phyloP scores from a whole-genome alignment of 2,329 filamentous ascomycete genomes.

The Colletotrichum brevisporum region DNA sequence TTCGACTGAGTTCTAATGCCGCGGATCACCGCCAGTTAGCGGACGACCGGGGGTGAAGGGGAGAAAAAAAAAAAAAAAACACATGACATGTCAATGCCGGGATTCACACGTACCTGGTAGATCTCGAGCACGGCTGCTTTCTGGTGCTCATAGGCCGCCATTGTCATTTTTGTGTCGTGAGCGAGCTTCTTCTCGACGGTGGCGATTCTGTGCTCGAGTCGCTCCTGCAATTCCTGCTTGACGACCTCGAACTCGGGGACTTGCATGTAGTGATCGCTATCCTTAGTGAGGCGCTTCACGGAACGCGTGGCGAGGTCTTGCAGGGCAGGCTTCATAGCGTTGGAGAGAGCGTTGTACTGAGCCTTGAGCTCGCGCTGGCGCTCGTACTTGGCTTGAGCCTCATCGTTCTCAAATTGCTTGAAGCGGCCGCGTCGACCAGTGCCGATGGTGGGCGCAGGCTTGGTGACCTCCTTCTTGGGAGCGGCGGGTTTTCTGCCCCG shows the following conservation, averaged over 20 bases:
- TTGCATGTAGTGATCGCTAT: slow-evolving; percentile 66
- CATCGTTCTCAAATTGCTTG: slow-evolving; percentile 69
- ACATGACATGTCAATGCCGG: slow-evolving; percentile 37
- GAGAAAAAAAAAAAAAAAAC: slow-evolving; percentile 25
- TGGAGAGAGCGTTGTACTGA: slow-evolving; percentile 73
- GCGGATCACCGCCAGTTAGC: slow-evolving; percentile 32
- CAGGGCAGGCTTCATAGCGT: slow-evolving; percentile 74
- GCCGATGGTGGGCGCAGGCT: slow-evolving; percentile 53
- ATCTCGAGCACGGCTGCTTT: slow-evolving; percentile 52
- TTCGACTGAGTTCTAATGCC: slow-evolving; percentile 53
- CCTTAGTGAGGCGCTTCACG: slow-evolving; percentile 69
- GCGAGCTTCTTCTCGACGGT: slow-evolving; percentile 50
- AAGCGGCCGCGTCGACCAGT: slow-evolving; percentile 63
- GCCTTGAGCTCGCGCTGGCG: slow-evolving; percentile 78
- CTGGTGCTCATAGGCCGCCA: slow-evolving; percentile 56
- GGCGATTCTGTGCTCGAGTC: slow-evolving; percentile 49
- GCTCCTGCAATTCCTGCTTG: slow-evolving; percentile 61
- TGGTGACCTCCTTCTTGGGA: slow-evolving; percentile 46
- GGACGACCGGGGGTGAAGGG: slow-evolving; percentile 15
- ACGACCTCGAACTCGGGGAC: slow-evolving; percentile 67
- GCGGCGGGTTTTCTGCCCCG: slow-evolving; percentile 40
- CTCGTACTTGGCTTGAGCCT: slow-evolving; percentile 71
- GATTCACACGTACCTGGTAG: slow-evolving; percentile 54
- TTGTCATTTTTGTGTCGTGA: slow-evolving; percentile 47
- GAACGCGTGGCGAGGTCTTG: slow-evolving; percentile 75